These are phyloP conservation scores for Athelia sp. DNA, from an alignment of 1,284 basidiomycete species.

Conservation along the genomic window DNA sequence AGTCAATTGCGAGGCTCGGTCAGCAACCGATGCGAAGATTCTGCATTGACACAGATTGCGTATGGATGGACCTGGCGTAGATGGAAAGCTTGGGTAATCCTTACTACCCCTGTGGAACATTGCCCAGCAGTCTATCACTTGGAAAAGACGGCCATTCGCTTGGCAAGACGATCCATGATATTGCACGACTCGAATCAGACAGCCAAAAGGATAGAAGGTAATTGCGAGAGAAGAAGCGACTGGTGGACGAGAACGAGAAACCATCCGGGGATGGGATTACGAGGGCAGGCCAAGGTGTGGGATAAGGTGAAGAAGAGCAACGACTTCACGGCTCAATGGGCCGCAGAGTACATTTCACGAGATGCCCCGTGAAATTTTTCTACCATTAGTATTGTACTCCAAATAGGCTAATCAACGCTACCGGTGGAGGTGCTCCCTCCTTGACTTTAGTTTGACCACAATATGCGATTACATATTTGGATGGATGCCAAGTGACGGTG, in stretches of 20 bases:
- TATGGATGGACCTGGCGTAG: too few species aligned
- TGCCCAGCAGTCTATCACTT: neutral
- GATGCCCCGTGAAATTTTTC: too few species aligned
- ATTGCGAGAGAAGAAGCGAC: neutral
- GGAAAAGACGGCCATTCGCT: too few species aligned
- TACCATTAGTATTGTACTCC: too few species aligned
- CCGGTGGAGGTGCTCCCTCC: conserved; percentile 57
- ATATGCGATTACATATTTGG: conserved; percentile 70
- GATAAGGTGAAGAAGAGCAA: too few species aligned
- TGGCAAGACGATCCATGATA: neutral
- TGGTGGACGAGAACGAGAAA: too few species aligned
- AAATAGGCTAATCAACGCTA: conserved; percentile 64
- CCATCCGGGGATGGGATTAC: too few species aligned
- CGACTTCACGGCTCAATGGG: too few species aligned
- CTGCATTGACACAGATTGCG: neutral
- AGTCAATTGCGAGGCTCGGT: too few species aligned
- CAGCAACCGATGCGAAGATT: neutral
- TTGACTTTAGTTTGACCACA: conserved; percentile 65
- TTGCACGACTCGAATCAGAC: neutral
- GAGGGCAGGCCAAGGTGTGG: too few species aligned
- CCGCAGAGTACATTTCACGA: too few species aligned
- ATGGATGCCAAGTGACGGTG: conserved; percentile 76
- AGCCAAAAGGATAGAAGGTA: neutral
- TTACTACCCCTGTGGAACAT: neutral
- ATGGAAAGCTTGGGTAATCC: neutral